phyloP scores from a whole-genome alignment of 225 moss, liverwort and hornwort species.

The Straminergon stramineum region DNA sequence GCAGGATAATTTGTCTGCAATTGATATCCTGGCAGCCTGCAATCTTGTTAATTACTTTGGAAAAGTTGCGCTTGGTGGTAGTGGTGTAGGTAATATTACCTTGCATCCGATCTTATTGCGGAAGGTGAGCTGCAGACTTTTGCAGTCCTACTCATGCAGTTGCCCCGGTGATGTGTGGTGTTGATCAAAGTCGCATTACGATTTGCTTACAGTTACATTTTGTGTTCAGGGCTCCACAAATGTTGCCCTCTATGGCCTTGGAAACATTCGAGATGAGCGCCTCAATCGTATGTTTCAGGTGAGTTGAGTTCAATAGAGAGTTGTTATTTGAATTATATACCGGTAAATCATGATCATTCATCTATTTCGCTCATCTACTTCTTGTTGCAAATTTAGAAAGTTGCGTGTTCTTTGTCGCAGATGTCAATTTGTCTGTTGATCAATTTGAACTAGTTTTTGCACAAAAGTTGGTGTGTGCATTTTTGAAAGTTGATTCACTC shows the following conservation, averaged over 20 bases:
- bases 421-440: not conserved
- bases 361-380: not conserved
- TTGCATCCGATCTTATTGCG: constrained; percentile 85
- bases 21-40: constrained; percentile 88
- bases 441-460: not conserved
- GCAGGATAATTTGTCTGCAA: constrained; percentile 93
- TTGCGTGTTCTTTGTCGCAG: not conserved
- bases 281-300: constrained; percentile 99
- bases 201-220: not conserved
- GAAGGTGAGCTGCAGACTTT: constrained; percentile 44
- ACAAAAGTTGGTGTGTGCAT: not conserved
- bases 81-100: constrained; percentile 80
- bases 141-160: not conserved
- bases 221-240: constrained; percentile 70
- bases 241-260: constrained; percentile 94
- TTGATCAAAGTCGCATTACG: not conserved
- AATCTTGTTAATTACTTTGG: constrained; percentile 99
- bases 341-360: not conserved
- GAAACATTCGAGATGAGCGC: constrained; percentile 98
- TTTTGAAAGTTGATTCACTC: not conserved
- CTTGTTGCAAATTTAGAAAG: not conserved
- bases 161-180: not conserved
- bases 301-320: constrained; percentile 2
- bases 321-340: not conserved
- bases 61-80: constrained; percentile 86